Conservation (phyloP, 345 rosid species). For the Linum tenue region DNA sequence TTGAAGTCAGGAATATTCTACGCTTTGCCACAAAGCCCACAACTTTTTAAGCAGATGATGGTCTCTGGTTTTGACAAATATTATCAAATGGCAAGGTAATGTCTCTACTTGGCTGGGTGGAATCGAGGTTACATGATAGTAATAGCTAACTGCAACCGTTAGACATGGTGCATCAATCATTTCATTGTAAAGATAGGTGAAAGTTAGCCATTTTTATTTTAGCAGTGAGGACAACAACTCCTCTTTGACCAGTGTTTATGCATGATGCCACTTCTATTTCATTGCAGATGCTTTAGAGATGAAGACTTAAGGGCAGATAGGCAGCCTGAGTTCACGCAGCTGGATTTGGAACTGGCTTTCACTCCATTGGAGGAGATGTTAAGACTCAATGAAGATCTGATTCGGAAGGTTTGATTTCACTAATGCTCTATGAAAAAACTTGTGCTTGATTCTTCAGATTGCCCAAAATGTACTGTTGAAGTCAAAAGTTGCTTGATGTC, state of each 20-base stretch:
- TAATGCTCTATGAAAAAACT: neutral
- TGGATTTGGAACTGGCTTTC: slow-evolving; percentile 94
- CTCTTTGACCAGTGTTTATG: neutral
- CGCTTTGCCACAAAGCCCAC: slow-evolving; percentile 97
- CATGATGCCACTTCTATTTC: slow-evolving; percentile 2
- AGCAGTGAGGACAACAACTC: neutral
- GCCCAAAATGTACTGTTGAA: neutral
- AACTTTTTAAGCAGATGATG: slow-evolving; percentile 94
- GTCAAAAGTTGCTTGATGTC: neutral
- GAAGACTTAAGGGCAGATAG: slow-evolving; percentile 98
- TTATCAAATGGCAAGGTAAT: slow-evolving; percentile 89
- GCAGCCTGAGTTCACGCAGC: slow-evolving; percentile 97
- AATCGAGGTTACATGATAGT: slow-evolving; percentile 10
- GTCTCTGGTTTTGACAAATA: slow-evolving; percentile 95
- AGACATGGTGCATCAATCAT: neutral
- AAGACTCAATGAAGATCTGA: slow-evolving; percentile 82
- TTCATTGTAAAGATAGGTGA: neutral
- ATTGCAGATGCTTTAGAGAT: slow-evolving; percentile 85
- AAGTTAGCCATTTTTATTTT: neutral
- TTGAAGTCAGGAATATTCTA: slow-evolving; percentile 98
- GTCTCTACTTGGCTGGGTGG: slow-evolving; percentile 9
- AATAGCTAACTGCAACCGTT: neutral
- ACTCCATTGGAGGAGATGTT: slow-evolving; percentile 84
- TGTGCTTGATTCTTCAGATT: slow-evolving; percentile 3
- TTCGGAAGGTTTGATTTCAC: slow-evolving; percentile 51